These are phyloP conservation scores for Ulmus americana DNA, from an alignment of 331 rosid genomes.

Conservation along the genomic window DNA sequence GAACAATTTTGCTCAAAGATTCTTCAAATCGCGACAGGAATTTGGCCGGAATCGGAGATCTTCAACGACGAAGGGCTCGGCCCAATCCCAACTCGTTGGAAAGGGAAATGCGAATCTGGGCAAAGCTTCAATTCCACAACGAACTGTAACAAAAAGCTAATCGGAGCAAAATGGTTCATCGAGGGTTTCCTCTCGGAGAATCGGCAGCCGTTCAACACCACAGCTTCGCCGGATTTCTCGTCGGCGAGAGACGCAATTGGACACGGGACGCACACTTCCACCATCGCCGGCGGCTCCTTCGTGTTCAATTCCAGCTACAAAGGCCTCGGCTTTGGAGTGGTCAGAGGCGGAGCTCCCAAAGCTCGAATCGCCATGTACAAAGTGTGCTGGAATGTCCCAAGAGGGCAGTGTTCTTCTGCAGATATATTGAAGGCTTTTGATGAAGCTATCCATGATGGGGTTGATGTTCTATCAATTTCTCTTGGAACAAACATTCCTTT, in stretches of 20 bases:
- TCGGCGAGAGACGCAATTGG: constrained; percentile 28
- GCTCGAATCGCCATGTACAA: constrained; percentile 36
- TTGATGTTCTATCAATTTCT: constrained; percentile 33
- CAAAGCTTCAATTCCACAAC: constrained; percentile 20
- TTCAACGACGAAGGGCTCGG: constrained; percentile 32
- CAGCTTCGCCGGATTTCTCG: constrained; percentile 17
- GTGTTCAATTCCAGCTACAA: constrained; percentile 25
- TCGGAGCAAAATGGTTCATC: constrained; percentile 41
- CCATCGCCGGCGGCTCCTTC: constrained; percentile 31
- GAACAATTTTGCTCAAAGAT: neutral
- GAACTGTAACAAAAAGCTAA: constrained; percentile 31
- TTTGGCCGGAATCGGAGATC: constrained; percentile 33
- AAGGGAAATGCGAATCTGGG: constrained; percentile 32
- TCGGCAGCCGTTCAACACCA: constrained; percentile 22
- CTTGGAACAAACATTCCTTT: constrained; percentile 18
- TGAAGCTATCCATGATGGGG: constrained; percentile 37
- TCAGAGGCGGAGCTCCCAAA: constrained; percentile 34
- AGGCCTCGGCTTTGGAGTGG: constrained; percentile 30
- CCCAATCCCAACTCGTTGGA: constrained; percentile 34
- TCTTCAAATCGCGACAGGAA: constrained; percentile 4
- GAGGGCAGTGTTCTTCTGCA: constrained; percentile 20
- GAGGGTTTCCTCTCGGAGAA: constrained; percentile 32
- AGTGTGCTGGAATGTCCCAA: constrained; percentile 25
- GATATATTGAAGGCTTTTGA: constrained; percentile 35
- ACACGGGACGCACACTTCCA: constrained; percentile 35